Percentiles rank a stretch among this genome's conserved stretches.
phyloP scores from a whole-genome alignment of 1,139 yeast genomes.

The Pichia sp. region DNA sequence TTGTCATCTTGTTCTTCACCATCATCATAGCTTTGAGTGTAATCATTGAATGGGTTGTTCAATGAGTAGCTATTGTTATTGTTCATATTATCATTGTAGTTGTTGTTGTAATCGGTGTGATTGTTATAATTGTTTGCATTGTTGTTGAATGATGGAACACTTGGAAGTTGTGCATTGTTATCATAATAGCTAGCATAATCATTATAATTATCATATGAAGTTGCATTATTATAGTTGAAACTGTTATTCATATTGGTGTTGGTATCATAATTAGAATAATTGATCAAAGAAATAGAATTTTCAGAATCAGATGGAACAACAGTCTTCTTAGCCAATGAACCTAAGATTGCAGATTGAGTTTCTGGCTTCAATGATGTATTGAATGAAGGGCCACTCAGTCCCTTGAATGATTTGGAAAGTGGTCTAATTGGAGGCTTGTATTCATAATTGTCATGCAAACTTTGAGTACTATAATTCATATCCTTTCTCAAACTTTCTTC shows the following conservation, averaged over 20 bases:
- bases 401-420: conserved; percentile 48
- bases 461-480: conserved; percentile 4
- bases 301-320: conserved; percentile 22
- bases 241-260: not conserved
- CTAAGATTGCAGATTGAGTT: conserved; percentile 29
- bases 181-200: conserved; percentile 10
- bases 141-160: not conserved
- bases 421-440: conserved; percentile 1
- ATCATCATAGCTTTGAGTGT: conserved; percentile 18
- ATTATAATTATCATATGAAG: not conserved
- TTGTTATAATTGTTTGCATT: not conserved
- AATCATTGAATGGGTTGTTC: conserved; percentile 18
- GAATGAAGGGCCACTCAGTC: conserved; percentile 59
- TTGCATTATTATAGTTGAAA: not conserved
- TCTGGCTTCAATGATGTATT: conserved; percentile 27
- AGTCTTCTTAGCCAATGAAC: conserved; percentile 21
- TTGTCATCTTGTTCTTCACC: not conserved
- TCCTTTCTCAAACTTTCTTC: conserved; percentile 15
- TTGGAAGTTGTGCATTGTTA: not conserved
- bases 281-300: conserved; percentile 13
- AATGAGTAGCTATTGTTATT: conserved; percentile 6
- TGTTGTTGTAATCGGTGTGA: no score
- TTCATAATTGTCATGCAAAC: conserved; percentile 6
- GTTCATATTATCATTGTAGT: not conserved
- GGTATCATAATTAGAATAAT: not conserved